Conservation (phyloP, 192 early-diverging fungal genomes). For the Podila epicladia region DNA sequence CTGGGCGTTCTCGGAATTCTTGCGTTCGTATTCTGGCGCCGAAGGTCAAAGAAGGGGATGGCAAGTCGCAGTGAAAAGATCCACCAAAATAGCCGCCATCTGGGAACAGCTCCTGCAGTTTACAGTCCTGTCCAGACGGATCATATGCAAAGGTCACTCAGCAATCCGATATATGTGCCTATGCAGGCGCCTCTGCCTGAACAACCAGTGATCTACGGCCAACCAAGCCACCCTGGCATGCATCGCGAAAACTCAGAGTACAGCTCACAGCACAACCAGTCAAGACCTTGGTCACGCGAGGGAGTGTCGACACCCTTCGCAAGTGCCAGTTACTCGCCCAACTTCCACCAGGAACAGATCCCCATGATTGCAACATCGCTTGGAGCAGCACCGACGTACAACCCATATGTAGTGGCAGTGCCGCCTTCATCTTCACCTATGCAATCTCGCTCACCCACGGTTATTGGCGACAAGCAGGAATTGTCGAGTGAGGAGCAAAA, state of each 20-base stretch:
- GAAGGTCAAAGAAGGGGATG: not conserved
- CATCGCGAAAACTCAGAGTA: slow-evolving; percentile 1
- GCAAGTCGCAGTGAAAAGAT: not conserved
- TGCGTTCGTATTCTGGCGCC: not conserved
- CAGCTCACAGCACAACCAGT: not conserved
- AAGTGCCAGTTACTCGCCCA: not conserved
- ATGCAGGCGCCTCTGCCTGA: not conserved
- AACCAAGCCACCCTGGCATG: not conserved
- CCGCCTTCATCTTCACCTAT: not conserved
- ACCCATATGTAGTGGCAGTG: not conserved
- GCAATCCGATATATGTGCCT: not conserved
- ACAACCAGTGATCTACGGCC: not conserved
- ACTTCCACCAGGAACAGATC: slow-evolving; percentile 1
- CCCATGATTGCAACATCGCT: not conserved
- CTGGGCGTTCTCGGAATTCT: not conserved
- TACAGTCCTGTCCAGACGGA: not conserved
- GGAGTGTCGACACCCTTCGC: not conserved
- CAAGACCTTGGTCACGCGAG: not conserved
- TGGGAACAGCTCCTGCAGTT: not conserved
- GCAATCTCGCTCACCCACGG: not conserved
- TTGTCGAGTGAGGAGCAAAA: slow-evolving; percentile 1
- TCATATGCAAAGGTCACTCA: not conserved
- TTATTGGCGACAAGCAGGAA: slow-evolving; percentile 7
- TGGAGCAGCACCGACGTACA: not conserved
- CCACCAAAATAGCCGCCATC: not conserved